Conservation (phyloP, 257 asterid genomes). For the Solanum rostratum region DNA sequence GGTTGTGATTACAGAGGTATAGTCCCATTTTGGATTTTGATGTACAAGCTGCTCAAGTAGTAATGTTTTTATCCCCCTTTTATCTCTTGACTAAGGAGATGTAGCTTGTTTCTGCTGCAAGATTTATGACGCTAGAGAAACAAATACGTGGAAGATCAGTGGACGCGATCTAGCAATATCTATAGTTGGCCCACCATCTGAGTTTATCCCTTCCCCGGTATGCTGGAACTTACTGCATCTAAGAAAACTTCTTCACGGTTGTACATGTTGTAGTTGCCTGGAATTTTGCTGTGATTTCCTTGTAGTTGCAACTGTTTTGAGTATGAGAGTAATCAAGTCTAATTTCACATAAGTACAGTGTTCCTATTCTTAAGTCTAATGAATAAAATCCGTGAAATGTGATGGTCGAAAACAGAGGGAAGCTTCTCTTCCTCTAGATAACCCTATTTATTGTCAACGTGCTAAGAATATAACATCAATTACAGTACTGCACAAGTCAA, state of each 20-base stretch:
- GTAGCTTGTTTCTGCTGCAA: conserved; percentile 1
- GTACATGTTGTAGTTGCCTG: not conserved
- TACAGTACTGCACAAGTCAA: not conserved
- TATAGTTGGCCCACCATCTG: conserved; percentile 12
- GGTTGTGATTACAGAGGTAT: conserved; percentile 30
- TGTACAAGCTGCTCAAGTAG: not conserved
- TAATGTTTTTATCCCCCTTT: not conserved
- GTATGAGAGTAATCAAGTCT: not conserved
- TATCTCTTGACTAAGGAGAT: not conserved
- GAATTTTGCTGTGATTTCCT: not conserved
- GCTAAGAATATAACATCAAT: not conserved
- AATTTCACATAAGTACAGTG: not conserved
- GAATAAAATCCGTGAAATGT: not conserved
- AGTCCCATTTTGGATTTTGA: not conserved
- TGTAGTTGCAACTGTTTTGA: not conserved
- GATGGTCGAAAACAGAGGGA: not conserved
- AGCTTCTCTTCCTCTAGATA: not conserved
- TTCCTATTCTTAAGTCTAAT: not conserved
- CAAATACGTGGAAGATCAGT: conserved; percentile 12
- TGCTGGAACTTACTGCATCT: not conserved
- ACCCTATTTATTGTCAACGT: not conserved
- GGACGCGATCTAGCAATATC: conserved; percentile 23
- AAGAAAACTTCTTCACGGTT: not conserved
- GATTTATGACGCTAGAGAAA: conserved; percentile 26
- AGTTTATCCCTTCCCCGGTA: conserved; percentile 28